These are phyloP conservation scores for Trichoderma atroviride DNA, from an alignment of 2,329 filamentous ascomycete species.

Conservation along the genomic window DNA sequence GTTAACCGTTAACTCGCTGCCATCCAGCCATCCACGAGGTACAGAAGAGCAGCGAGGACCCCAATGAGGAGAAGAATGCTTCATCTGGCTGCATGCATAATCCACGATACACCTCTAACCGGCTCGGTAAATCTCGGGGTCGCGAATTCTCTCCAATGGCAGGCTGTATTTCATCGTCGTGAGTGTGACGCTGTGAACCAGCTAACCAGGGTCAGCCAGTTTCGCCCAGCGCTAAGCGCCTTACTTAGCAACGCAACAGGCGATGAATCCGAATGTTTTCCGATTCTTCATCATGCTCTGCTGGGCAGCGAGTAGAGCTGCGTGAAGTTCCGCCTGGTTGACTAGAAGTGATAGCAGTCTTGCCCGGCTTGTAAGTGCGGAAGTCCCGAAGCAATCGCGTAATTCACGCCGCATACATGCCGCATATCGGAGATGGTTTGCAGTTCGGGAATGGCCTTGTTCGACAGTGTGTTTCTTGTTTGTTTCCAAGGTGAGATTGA, in stretches of 20 bases:
- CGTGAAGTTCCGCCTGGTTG: background rate
- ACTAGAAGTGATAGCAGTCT: background rate
- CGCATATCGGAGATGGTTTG: background rate
- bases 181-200: background rate
- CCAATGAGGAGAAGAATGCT: background rate
- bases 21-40: background rate
- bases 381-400: background rate
- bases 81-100: background rate
- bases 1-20: conserved; percentile 6
- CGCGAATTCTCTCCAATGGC: background rate
- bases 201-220: background rate
- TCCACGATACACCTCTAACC: background rate
- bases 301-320: background rate
- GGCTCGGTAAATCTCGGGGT: conserved; percentile 19
- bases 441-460: background rate
- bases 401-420: background rate
- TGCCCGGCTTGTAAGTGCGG: background rate
- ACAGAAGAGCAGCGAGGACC: background rate
- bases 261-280: background rate
- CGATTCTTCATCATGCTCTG: background rate
- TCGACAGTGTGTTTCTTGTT: background rate
- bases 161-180: background rate
- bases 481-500: background rate
- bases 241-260: background rate
- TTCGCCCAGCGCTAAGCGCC: background rate